A percentile compares a stretch with the other conserved stretches of the same genome.
Conservation (phyloP, 164 flowering plant genomes). For the Stephania yunnanensis region DNA sequence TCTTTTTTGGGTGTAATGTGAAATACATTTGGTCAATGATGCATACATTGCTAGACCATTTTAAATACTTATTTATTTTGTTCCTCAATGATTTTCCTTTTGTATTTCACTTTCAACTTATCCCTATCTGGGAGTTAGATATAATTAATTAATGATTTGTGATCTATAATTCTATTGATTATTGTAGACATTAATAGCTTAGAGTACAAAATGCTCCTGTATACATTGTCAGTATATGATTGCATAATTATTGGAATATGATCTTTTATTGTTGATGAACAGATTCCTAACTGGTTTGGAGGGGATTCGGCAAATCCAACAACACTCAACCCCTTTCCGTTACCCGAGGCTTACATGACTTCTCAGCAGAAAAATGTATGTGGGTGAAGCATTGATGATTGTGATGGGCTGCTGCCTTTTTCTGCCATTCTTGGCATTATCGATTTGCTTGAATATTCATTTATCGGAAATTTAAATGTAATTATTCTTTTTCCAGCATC, state of each 20-base stretch:
- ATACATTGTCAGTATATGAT: background rate
- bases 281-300: conserved; percentile 88
- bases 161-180: background rate
- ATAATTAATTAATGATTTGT: background rate
- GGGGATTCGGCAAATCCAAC: conserved; percentile 55
- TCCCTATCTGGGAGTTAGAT: background rate
- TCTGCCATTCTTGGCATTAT: background rate
- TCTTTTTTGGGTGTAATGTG: background rate
- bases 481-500: conserved; percentile 35
- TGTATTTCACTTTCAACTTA: background rate
- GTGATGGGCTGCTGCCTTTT: background rate
- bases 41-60: background rate
- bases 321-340: conserved; percentile 71
- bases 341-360: conserved; percentile 70
- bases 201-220: background rate
- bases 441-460: background rate
- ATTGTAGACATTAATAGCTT: background rate
- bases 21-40: background rate
- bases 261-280: conserved; percentile 19
- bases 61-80: background rate
- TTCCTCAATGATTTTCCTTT: background rate
- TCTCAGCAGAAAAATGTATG: conserved; percentile 82
- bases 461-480: background rate
- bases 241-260: background rate
- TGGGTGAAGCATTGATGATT: conserved; percentile 6